Conservation (phyloP, 495 filamentous ascomycete genomes). For the Lasiosphaeriaceae sp. region DNA sequence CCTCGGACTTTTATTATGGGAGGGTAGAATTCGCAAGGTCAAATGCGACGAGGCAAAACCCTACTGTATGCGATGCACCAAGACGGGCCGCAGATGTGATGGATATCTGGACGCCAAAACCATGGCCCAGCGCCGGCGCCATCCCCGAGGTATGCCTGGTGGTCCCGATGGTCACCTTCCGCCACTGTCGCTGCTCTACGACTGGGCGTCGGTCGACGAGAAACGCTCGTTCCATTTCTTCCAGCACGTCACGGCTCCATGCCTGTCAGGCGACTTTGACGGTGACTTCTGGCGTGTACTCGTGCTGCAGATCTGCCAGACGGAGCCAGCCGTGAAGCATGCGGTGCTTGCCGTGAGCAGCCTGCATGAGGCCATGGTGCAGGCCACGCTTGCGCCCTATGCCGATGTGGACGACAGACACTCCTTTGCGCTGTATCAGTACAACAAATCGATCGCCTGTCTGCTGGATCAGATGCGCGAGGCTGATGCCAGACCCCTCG, state of each 20-base stretch:
- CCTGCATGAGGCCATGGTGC: constrained; percentile 44
- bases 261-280: constrained; percentile 48
- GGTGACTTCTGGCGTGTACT: constrained; percentile 53
- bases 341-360: constrained; percentile 55
- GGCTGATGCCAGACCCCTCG: constrained; percentile 38
- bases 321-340: constrained; percentile 57
- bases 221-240: constrained; percentile 51
- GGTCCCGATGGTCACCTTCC: constrained; percentile 2
- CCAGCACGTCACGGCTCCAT: constrained; percentile 44
- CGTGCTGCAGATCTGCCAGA: constrained; percentile 53
- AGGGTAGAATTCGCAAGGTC: constrained; percentile 35
- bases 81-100: constrained; percentile 43
- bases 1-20: constrained; percentile 4
- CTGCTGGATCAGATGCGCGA: constrained; percentile 37
- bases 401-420: constrained; percentile 29
- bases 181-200: constrained; percentile 17
- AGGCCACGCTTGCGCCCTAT: constrained; percentile 23
- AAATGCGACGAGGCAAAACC: constrained; percentile 45
- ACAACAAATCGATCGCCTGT: constrained; percentile 50
- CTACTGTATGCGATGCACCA: constrained; percentile 41
- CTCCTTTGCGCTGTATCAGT: constrained; percentile 47
- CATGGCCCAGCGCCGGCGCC: constrained; percentile 26
- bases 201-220: constrained; percentile 32
- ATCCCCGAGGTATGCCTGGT: constrained; percentile 9
- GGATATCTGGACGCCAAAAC: constrained; percentile 35